These are phyloP conservation scores for Cryptosporidium sp. DNA, from an alignment of 169 alveolate genomes.

Conservation along the genomic window DNA sequence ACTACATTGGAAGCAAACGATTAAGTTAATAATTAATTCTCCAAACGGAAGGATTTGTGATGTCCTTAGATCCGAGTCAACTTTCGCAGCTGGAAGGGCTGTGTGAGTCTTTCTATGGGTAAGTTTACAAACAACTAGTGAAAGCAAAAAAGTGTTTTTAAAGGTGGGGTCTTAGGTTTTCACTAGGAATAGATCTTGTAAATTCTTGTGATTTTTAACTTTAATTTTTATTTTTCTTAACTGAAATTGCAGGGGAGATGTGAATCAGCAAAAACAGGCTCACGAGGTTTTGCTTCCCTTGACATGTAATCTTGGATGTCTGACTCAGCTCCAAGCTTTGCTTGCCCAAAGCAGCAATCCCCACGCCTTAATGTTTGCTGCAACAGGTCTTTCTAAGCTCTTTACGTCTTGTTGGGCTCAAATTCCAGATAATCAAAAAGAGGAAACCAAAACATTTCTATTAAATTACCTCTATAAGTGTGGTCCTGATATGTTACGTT, in stretches of 20 bases:
- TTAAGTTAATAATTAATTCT: conserved; percentile 34
- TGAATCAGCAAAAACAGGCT: conserved; percentile 90
- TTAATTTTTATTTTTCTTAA: neutral
- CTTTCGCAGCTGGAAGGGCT: conserved; percentile 89
- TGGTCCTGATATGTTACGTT: conserved; percentile 91
- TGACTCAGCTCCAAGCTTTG: conserved; percentile 84
- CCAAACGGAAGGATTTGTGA: conserved; percentile 66
- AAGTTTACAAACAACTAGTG: neutral
- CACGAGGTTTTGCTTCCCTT: conserved; percentile 91
- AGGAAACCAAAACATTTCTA: conserved; percentile 88
- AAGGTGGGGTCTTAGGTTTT: neutral
- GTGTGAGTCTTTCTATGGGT: conserved; percentile 88
- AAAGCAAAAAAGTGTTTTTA: neutral
- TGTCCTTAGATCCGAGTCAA: conserved; percentile 83
- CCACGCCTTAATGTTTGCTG: conserved; percentile 88
- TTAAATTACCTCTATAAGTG: conserved; percentile 89
- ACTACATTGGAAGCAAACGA: neutral
- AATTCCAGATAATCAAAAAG: conserved; percentile 87
- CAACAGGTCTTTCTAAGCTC: conserved; percentile 86
- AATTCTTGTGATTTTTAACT: conserved; percentile 6
- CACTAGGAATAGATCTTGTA: neutral
- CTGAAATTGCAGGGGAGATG: conserved; percentile 81
- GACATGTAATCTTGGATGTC: conserved; percentile 86
- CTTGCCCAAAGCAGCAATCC: conserved; percentile 87
- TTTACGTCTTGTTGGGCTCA: conserved; percentile 89